Base-by-base conservation (phyloP, 164 flowering plant genomes). In the Piper longum region DNA sequence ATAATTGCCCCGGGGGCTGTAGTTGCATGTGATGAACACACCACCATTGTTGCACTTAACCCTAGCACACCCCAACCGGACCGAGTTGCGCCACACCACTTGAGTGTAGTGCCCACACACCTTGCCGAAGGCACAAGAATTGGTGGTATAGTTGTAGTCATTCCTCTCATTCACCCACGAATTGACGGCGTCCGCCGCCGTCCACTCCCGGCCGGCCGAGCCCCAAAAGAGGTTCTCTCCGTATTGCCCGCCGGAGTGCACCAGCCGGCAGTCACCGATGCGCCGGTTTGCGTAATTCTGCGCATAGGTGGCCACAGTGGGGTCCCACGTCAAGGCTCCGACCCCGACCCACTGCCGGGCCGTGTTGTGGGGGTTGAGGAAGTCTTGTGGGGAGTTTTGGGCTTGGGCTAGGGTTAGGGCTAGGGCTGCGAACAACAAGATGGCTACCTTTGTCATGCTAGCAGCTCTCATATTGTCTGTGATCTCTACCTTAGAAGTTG, bases 211-310 rank as follows among this genome's bases (percentile, higher is more conserved):
- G 5, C 55, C 54, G 2, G 36, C 36, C 36, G 16, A 26, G 0
- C 72, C 77, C 81, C 80, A 79, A 59, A 76, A 81, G 16, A 78
- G 7, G 72, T 81, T 83, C 79, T 83, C 87, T 0, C 87, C 87
- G 65, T 74, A 78, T 0, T 45, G 64, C 2, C 72, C 71, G 0
- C 17, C 1, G 1, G 83, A 78, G 64, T 83, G 87, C n/a, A 57
- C 9, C 67, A 77, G 62, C 42, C 56, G 8, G 78, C 87, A 83
- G 59, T 79, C 81, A 7, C 0, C 3, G 4, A 16, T 42, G 8
- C 79, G 75, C 57, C 65, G 17, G 7, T 0, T 0, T 2, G 75
- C 82, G 63, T 65, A 81, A 0, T 67, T 43, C 0, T 64, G 64
- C 1, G 87, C 83, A 63, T 52, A 71, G 7, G 57, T 62, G 0